A percentile compares a stretch with the other conserved stretches of the same genome.
Conservation (phyloP, 2,329 filamentous ascomycete species). For the Cordyceps farinosa region DNA sequence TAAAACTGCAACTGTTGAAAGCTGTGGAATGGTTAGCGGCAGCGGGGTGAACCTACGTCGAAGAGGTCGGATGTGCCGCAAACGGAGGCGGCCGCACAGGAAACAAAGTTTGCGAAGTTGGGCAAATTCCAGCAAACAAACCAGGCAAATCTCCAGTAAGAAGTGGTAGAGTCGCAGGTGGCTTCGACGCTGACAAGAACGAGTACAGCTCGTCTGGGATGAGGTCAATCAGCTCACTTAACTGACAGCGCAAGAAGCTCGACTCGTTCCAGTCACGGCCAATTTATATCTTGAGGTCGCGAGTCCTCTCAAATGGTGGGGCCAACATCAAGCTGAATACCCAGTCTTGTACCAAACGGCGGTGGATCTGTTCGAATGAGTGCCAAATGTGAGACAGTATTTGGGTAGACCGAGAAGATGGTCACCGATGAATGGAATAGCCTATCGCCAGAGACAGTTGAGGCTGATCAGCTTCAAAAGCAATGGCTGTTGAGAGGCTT, state of each 20-base stretch:
- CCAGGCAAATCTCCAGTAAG: too few relatives aligned
- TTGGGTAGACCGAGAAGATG: background rate
- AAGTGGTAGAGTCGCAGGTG: too few relatives aligned
- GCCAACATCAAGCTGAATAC: background rate
- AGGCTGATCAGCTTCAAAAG: background rate
- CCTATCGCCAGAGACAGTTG: background rate
- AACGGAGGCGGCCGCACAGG: too few relatives aligned
- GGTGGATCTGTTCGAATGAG: slow-evolving; percentile 30
- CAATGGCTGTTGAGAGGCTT: background rate
- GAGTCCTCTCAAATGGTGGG: background rate
- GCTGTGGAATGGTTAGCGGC: too few relatives aligned
- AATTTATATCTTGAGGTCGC: background rate
- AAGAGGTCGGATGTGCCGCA: too few relatives aligned
- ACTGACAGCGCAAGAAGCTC: too few relatives aligned
- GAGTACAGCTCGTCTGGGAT: too few relatives aligned
- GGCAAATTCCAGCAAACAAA: too few relatives aligned
- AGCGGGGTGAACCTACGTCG: too few relatives aligned
- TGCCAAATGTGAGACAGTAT: slow-evolving; percentile 27
- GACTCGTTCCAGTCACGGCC: background rate
- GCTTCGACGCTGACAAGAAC: background rate
- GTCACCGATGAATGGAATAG: background rate
- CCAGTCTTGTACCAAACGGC: background rate
- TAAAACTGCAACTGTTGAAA: too few relatives aligned
- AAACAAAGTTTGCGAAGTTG: too few relatives aligned
- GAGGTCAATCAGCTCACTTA: too few relatives aligned